phyloP scores from a whole-genome alignment of 352 stramenopile genomes.

The Bremia lactucae region DNA sequence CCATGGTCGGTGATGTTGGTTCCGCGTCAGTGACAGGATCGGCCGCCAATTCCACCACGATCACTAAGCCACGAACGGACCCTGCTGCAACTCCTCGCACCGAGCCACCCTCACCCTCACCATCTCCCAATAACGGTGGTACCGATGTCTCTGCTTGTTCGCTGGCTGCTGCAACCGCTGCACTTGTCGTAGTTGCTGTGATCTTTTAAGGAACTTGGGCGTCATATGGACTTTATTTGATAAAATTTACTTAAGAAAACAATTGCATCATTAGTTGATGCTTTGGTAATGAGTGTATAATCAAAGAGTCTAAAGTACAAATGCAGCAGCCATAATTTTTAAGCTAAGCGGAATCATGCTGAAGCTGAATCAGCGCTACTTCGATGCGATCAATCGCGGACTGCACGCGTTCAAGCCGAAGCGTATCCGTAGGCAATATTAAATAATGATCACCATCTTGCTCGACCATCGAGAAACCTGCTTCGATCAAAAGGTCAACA shows the following conservation, averaged over 20 bases:
- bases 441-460: conserved; percentile 49
- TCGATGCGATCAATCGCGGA: conserved; percentile 47
- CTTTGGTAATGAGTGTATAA: no score
- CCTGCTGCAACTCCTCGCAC: neutral
- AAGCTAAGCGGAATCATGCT: conserved; percentile 32
- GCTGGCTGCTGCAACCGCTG: conserved; percentile 2
- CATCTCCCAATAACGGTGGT: conserved; percentile 6
- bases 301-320: no score
- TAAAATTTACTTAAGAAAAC: no score
- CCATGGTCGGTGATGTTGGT: conserved; percentile 8
- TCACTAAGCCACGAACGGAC: conserved; percentile 5
- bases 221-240: no score
- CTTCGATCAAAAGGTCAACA: conserved; percentile 46
- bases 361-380: conserved; percentile 57
- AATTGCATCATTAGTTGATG: no score
- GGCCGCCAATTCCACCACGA: neutral
- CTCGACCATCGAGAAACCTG: conserved; percentile 31
- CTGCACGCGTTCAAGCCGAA: conserved; percentile 37
- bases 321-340: conserved; percentile 13
- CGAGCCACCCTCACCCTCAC: neutral
- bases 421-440: conserved; percentile 28
- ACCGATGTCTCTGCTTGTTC: conserved; percentile 6
- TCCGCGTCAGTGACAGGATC: conserved; percentile 2
- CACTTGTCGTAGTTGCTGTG: conserved; percentile 10
- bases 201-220: conserved; percentile 18